Base-by-base conservation (phyloP, 192 early-diverging fungal genomes). In the Linnemannia hyalina region DNA sequence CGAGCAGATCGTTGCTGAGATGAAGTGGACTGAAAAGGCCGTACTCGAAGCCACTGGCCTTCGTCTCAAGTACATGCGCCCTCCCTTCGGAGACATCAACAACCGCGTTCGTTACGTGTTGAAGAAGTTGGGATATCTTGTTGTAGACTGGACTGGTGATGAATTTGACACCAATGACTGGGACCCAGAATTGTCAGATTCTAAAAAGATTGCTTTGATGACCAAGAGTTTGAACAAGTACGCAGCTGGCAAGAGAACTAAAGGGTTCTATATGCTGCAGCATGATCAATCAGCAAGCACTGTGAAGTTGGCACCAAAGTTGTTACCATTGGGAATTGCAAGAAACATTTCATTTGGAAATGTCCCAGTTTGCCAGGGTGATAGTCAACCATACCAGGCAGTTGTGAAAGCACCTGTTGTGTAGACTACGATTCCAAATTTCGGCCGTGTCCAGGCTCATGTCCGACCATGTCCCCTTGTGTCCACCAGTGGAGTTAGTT, bases 51-150 rank as follows among this genome's bases (percentile, higher is more conserved):
- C 88, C 15, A 90, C 89, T 44, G 91, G 91, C 9, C 74, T 91
- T 3, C 85, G 81, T 26, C 77, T 91, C 32, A 85, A 86, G 35
- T 91, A 88, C 65, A 88, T 88, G 88, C 85, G 91, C 55, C 91
- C 91, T 70, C 91, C 91, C 15, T 92, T 87, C 87, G 91, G 91
- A 42, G 91, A 90, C 60, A 89, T 90, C 36, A 90, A 92, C 80
- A 89, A 89, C 77, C 91, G 91, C 75, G 91, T 92, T 54, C 89
- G 91, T 10, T 80, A 54, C 49, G 83, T 86, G 54, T 41, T 86
- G n/a, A 81, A 81, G 71, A 86, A 86, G 74, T 68, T 82, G 41
- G 88, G 81, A 57, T 75, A 74, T 35, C 72, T 82, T 68, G 70
- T 71, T 36, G 80, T 76, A 13, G 55, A 82, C 70, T 84, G 75